A percentile compares a stretch with the other conserved stretches of the same genome.
These are phyloP conservation scores for Blastobotrys terrestris DNA, from an alignment of 805 yeast species.

Conservation along the genomic window DNA sequence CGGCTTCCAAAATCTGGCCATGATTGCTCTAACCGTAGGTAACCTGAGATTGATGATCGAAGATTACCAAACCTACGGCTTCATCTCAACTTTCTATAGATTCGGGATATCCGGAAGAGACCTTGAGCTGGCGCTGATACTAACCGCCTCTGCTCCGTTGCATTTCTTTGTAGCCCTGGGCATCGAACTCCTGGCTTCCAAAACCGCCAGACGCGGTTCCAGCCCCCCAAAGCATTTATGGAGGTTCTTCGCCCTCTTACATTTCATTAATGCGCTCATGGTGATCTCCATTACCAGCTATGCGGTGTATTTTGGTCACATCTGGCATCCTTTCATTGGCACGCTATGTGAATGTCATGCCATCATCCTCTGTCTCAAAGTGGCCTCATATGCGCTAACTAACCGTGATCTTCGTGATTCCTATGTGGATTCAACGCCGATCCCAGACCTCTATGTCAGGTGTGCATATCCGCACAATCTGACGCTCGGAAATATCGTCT, in stretches of 20 bases:
- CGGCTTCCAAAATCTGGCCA: slow-evolving; percentile 37
- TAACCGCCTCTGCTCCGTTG: slow-evolving; percentile 28
- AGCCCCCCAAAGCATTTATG: slow-evolving; percentile 25
- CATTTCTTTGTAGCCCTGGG: slow-evolving; percentile 34
- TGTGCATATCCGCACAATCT: slow-evolving; percentile 38
- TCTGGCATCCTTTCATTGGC: slow-evolving; percentile 40
- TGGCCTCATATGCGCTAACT: slow-evolving; percentile 39
- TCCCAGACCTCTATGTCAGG: slow-evolving; percentile 24
- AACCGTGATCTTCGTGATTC: slow-evolving; percentile 38
- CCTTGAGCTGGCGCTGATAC: slow-evolving; percentile 21
- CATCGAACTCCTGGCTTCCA: slow-evolving; percentile 26
- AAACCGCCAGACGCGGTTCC: slow-evolving; percentile 12
- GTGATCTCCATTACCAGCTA: slow-evolving; percentile 27
- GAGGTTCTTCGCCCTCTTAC: slow-evolving; percentile 29
- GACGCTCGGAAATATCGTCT: slow-evolving; percentile 31
- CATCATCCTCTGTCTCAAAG: slow-evolving; percentile 36
- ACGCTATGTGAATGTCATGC: slow-evolving; percentile 38
- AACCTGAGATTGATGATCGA: slow-evolving; percentile 35
- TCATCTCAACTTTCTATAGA: slow-evolving; percentile 26
- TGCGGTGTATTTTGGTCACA: slow-evolving; percentile 28
- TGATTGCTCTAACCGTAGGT: slow-evolving; percentile 35
- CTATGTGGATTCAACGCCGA: slow-evolving; percentile 4
- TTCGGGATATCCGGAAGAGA: slow-evolving; percentile 31
- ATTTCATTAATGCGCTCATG: slow-evolving; percentile 28
- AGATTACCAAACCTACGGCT: slow-evolving; percentile 35